Conservation (phyloP, 2,329 filamentous ascomycete species). For the Apiospora phragmitis region DNA sequence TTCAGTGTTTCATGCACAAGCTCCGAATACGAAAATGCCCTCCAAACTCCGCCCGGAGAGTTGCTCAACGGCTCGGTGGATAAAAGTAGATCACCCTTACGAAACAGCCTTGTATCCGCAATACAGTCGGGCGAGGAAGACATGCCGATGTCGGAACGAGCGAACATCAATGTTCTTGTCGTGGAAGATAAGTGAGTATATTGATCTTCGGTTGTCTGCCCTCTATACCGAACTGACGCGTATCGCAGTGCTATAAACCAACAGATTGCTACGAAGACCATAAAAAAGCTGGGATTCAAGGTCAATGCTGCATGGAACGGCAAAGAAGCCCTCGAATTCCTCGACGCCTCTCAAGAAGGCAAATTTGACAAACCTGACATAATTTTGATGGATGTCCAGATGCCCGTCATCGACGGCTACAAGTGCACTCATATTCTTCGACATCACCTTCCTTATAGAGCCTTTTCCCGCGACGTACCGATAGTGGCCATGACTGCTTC, state of each 20-base stretch:
- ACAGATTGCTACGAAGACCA: conserved; percentile 74
- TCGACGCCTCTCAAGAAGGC: conserved; percentile 54
- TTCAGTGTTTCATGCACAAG: conserved; percentile 66
- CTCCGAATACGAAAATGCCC: conserved; percentile 59
- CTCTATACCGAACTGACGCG: conserved; percentile 17
- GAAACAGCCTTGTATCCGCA: conserved; percentile 33
- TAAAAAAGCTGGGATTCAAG: conserved; percentile 70
- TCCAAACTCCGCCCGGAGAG: conserved; percentile 43
- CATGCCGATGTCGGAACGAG: conserved; percentile 57
- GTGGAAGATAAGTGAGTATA: conserved; percentile 75
- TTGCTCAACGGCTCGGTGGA: conserved; percentile 25
- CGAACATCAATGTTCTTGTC: conserved; percentile 68
- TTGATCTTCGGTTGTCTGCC: neutral
- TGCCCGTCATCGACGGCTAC: conserved; percentile 78
- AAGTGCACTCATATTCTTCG: conserved; percentile 73
- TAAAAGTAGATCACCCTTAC: conserved; percentile 24
- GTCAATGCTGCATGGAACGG: conserved; percentile 76
- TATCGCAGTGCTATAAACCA: conserved; percentile 62
- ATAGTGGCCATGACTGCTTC: conserved; percentile 83
- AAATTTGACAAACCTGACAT: conserved; percentile 65
- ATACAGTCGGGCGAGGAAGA: conserved; percentile 36
- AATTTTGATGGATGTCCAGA: conserved; percentile 78
- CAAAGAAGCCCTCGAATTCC: conserved; percentile 74
- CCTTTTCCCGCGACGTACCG: conserved; percentile 61
- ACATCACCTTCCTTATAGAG: conserved; percentile 65